Evolutionary conservation across 352 stramenopile genomes (phyloP).

Genomic region (Phytophthora podocarpi): DNA sequence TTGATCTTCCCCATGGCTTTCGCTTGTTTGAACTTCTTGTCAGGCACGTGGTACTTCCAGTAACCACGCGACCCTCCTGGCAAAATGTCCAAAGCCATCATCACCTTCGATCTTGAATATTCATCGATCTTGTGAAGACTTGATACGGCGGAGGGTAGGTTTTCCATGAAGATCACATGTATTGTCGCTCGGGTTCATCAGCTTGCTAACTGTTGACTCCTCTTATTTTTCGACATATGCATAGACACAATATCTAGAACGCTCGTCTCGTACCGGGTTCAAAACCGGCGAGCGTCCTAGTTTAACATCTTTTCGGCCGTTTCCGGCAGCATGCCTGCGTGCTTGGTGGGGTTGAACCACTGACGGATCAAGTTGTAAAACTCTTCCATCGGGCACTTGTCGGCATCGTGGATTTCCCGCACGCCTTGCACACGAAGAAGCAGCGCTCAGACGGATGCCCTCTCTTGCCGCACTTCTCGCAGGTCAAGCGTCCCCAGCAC

Average conservation of each 20-base stretch:
- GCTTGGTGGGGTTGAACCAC: not conserved
- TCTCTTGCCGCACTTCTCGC: slow-evolving; percentile 3
- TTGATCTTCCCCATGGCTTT: slow-evolving; percentile 21
- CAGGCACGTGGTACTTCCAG: not conserved
- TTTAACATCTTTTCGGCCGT: not conserved
- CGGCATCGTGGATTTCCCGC: slow-evolving; percentile 9
- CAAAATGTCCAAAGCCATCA: slow-evolving; percentile 7
- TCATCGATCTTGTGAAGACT: not conserved
- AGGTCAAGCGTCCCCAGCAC: slow-evolving; percentile 17
- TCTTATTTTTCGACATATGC: too few relatives aligned
- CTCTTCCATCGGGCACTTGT: slow-evolving; percentile 13
- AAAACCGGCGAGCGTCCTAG: too few relatives aligned
- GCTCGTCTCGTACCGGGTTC: too few relatives aligned
- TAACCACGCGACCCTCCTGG: slow-evolving; percentile 26
- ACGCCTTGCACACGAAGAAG: slow-evolving; percentile 5
- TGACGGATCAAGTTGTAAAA: slow-evolving; percentile 14
- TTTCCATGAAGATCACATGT: slow-evolving; percentile 10
- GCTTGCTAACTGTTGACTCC: too few relatives aligned
- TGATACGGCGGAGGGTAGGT: not conserved
- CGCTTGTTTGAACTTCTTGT: slow-evolving; percentile 32
- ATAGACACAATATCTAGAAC: too few relatives aligned
- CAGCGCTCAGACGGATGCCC: slow-evolving; percentile 16
- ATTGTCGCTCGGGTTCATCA: slow-evolving; percentile 6
- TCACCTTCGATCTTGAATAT: not conserved
- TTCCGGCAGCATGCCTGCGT: too few relatives aligned